Base-by-base conservation (phyloP, 345 rosid genomes). In the Aurinia saxatilis region DNA sequence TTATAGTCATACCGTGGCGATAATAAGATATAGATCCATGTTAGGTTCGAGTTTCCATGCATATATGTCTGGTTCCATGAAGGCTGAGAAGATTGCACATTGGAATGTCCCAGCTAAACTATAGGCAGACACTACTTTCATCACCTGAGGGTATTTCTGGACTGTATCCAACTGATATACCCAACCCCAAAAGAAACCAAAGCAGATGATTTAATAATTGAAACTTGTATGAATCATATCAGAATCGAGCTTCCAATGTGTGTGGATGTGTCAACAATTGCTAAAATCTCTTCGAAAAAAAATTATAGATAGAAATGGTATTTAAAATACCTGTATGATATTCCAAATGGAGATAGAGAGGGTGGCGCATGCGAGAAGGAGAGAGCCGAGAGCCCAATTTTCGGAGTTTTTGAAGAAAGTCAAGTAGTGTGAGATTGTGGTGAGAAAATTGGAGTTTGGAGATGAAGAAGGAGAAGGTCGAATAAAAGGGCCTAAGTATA, bases 51-150 rank as follows among this genome's bases (percentile, higher is more conserved):
- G 72, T 75, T 81, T 82, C 96, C 98, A 91, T 34, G 82, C 83
- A 73, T 14, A 63, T 30, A 80, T 58, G 67, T 87, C 83, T 61
- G 80, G 81, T 60, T 87, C 93, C 68, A 84, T 75, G 57, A 82
- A 37, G 34, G 84, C 75, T 58, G 84, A 78, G 73, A 87, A 80
- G 13, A 79, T 36, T 42, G 78, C 78, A 72, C 85, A 85, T 53
- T 83, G 96, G 44, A 83, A 21, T 8, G 89, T 87, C 70, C 98
- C 96, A 19, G 81, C 80, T 42, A 87, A 63, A 71, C 96, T 77
- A 73, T 80, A 84, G 49, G 75, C 81, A 7, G 88, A 71, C 54
- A 78, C 89, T 61, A 84, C 79, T 73, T 85, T 85, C 85, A 84
- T 84, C 78, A 76, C 89, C 48, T 83, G 84, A 14, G 93, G 91